Evolutionary conservation across 305 asterid species (phyloP).

Genomic region (Ajuga reptans): DNA sequence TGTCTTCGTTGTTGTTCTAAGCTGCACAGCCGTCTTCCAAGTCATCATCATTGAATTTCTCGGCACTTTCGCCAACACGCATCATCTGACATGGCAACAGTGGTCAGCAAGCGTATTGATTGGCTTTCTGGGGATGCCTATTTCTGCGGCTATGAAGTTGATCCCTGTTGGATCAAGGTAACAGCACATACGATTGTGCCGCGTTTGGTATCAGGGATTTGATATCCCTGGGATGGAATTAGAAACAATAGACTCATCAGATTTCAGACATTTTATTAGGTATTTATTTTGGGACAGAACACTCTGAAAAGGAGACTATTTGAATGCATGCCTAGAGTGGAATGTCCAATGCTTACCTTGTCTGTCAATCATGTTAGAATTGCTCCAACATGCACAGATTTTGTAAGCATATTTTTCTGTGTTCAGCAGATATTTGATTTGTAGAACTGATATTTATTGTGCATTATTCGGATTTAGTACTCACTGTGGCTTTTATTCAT

Average conservation of each 20-base stretch:
- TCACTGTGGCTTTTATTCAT: neutral
- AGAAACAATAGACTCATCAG: neutral
- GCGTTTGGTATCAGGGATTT: neutral
- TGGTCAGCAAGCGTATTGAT: slow-evolving; percentile 63
- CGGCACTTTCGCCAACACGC: slow-evolving; percentile 79
- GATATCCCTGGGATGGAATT: neutral
- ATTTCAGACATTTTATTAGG: neutral
- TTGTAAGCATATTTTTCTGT: slow-evolving; percentile 20
- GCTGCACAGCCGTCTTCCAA: slow-evolving; percentile 74
- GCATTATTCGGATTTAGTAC: neutral
- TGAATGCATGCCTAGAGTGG: neutral
- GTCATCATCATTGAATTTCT: slow-evolving; percentile 70
- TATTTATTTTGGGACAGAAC: slow-evolving; percentile 17
- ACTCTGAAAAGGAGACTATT: neutral
- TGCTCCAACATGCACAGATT: slow-evolving; percentile 15
- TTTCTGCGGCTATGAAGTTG: slow-evolving; percentile 86
- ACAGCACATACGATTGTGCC: neutral
- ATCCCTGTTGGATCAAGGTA: slow-evolving; percentile 72
- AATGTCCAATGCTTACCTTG: slow-evolving; percentile 8
- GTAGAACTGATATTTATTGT: neutral
- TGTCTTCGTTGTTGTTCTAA: slow-evolving; percentile 60
- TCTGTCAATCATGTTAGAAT: slow-evolving; percentile 13
- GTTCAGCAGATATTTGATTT: slow-evolving; percentile 4
- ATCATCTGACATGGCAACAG: slow-evolving; percentile 69
- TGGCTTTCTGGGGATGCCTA: slow-evolving; percentile 88